Evolutionary conservation across 1,284 basidiomycete species (phyloP).

Genomic region (Marasmius tenuissimus): DNA sequence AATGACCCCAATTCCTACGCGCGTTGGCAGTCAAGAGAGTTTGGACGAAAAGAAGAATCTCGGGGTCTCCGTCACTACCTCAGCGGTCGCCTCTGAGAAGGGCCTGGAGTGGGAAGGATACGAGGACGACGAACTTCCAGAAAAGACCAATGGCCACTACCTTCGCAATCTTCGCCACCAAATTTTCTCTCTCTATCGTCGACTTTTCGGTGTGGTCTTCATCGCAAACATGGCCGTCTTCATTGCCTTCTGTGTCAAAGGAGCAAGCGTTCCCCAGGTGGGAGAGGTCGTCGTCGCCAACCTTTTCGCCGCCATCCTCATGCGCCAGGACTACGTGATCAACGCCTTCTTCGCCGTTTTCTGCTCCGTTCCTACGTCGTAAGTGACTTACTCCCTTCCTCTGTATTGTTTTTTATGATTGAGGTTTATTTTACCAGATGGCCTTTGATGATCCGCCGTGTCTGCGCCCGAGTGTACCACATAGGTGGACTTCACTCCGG

Average conservation of each 20-base stretch:
- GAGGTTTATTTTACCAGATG: conserved; percentile 35
- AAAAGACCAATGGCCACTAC: conserved; percentile 46
- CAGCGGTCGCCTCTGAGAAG: conserved; percentile 22
- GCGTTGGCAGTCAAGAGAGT: neutral
- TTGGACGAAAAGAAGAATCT: neutral
- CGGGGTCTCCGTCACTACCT: neutral
- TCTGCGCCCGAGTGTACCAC: conserved; percentile 56
- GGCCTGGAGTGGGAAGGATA: conserved; percentile 51
- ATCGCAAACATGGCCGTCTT: conserved; percentile 53
- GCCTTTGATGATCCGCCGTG: conserved; percentile 52
- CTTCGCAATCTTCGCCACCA: conserved; percentile 54
- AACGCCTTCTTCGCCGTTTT: conserved; percentile 55
- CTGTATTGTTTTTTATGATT: conserved; percentile 5
- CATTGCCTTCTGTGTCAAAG: conserved; percentile 42
- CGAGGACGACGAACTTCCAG: conserved; percentile 46
- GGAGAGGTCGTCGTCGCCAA: conserved; percentile 52
- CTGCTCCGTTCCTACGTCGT: conserved; percentile 50
- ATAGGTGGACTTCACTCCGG: conserved; percentile 62
- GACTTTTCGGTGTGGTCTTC: conserved; percentile 58
- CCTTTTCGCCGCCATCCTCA: conserved; percentile 54
- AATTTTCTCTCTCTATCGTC: conserved; percentile 55
- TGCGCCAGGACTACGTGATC: conserved; percentile 63
- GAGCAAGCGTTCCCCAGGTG: conserved; percentile 44
- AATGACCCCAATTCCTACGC: neutral
- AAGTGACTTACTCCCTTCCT: conserved; percentile 16